Base-by-base conservation (phyloP, 2,329 filamentous ascomycete genomes). In the Neurospora sp. region DNA sequence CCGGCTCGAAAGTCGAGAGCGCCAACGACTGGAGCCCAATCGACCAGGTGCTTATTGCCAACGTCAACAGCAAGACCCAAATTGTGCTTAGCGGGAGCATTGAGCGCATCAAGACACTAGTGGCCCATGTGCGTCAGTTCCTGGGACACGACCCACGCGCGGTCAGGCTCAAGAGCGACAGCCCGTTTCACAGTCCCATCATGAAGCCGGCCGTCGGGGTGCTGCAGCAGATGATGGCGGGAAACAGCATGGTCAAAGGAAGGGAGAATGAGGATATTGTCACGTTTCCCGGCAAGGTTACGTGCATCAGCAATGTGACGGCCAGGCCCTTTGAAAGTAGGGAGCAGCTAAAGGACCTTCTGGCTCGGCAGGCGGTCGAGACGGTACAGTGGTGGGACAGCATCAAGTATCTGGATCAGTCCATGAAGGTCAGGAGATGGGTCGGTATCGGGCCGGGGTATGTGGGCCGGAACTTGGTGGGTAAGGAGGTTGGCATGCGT, bases 331-430 rank as follows among this genome's bases (percentile, higher is more conserved):
- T 97, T 74, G 79, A 83, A 73, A 92, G 87, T 73, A 89, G 88
- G 75, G 88, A 88, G 52, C 88, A 96, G 73, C 82, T 97, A 39
- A 92, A 92, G 78, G 90, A 96, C 73, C 81, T 96, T 66, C 82
- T 97, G 67, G 90, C 93, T 1, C 83, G 92, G 67, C 91, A 93
- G 77, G 94, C 91, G 72, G 89, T 96, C n/a, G 93, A 97, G 81
- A 97, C 94, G 38, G 93, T 98, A 58, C 86, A 88, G 71, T 98
- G 95, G 95, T 97, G 94, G 90, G 93, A 96, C 75, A 96, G 92
- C 76, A 94, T 98, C 76, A 89, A 89, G 74, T 97, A 96, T 77
- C 82, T 97, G 67, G 93, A 97, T 78, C 90, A 96, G 78, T 89
- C 96, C 76, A 87, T 90, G 76, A 90, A 90, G 73, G 92, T 97